Percentiles rank a stretch among this genome's conserved stretches.
Evolutionary conservation across 768 basidiomycete species (phyloP).

Genomic region (Phaeotremella skinneri): DNA sequence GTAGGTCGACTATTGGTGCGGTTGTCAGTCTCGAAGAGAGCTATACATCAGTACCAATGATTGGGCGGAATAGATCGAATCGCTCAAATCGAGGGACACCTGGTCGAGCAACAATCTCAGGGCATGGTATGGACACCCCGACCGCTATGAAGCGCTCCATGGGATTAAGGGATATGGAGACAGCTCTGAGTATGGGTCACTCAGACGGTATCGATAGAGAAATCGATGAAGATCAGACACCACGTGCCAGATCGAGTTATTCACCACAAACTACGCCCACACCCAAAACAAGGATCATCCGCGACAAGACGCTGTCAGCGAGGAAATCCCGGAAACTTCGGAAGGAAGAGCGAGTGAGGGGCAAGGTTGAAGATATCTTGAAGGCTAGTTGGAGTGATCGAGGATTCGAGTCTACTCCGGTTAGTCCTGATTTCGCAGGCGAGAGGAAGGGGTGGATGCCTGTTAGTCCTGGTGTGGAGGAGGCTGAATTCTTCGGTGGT

Average conservation of each 20-base stretch:
- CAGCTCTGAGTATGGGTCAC: not conserved
- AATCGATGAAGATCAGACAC: too few relatives aligned
- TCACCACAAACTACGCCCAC: too few relatives aligned
- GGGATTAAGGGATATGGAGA: not conserved
- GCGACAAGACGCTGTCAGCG: not conserved
- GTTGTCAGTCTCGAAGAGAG: not conserved
- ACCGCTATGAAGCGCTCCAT: not conserved
- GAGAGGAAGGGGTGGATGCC: conserved; percentile 2
- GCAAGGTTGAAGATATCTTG: conserved; percentile 31
- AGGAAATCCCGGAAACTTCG: conserved; percentile 13
- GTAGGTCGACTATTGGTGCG: not conserved
- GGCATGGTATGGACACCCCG: not conserved
- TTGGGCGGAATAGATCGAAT: too few relatives aligned
- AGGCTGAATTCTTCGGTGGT: conserved; percentile 5
- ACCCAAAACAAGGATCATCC: not conserved
- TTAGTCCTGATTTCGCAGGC: not conserved
- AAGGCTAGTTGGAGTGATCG: conserved; percentile 35
- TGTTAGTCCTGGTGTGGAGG: conserved; percentile 28
- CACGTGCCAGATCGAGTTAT: too few relatives aligned
- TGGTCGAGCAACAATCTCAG: too few relatives aligned
- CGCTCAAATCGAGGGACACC: too few relatives aligned
- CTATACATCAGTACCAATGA: too few relatives aligned
- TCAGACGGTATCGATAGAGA: not conserved
- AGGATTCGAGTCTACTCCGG: conserved; percentile 18
- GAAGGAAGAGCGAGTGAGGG: conserved; percentile 15